Conservation (phyloP, 73 alveolate species). For the Tetrahymena thermophila region DNA sequence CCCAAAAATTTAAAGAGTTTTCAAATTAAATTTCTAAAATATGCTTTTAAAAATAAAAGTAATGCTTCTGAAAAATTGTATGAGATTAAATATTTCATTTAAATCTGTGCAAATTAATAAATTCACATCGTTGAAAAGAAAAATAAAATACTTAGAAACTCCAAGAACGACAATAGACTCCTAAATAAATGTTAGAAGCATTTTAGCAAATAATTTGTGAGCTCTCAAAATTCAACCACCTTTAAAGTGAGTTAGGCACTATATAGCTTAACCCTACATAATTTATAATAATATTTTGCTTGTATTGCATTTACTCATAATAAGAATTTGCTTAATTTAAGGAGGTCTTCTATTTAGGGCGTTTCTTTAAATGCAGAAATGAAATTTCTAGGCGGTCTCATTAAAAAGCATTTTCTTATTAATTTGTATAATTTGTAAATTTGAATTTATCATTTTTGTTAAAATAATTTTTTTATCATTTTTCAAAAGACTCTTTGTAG, state of each 20-base stretch:
- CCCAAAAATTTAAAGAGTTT: neutral
- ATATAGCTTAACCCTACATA: neutral
- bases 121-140: neutral
- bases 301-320: neutral
- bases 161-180: neutral
- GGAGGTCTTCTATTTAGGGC: slow-evolving; percentile 1
- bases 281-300: neutral
- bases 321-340: neutral
- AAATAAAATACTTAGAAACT: neutral
- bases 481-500: too few relatives aligned
- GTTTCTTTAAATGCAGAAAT: neutral
- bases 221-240: neutral
- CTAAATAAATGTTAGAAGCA: neutral
- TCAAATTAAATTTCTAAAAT: neutral
- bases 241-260: neutral
- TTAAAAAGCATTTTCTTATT: neutral
- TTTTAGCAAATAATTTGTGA: neutral
- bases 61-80: neutral
- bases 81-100: neutral
- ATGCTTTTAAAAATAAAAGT: neutral
- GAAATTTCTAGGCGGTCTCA: slow-evolving; percentile 4
- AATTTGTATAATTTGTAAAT: neutral
- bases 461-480: too few relatives aligned
- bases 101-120: neutral
- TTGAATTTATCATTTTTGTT: neutral